Conservation (phyloP, 2,329 filamentous ascomycete species). For the Fusarium anguioides region DNA sequence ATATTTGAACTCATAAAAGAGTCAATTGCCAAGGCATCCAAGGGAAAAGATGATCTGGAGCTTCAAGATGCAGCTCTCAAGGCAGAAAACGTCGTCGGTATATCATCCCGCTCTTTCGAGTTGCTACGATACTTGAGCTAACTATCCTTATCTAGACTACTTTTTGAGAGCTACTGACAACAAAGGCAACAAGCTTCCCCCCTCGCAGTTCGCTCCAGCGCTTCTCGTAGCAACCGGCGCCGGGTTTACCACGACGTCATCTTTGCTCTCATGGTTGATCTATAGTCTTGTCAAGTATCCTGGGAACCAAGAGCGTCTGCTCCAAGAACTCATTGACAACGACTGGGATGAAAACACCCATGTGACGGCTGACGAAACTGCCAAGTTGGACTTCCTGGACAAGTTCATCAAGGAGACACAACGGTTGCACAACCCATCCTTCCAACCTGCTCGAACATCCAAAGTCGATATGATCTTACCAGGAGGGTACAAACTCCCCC, state of each 20-base stretch:
- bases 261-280: conserved; percentile 67
- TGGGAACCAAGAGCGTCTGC: conserved; percentile 65
- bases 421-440: conserved; percentile 68
- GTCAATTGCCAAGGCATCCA: conserved; percentile 51
- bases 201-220: conserved; percentile 32
- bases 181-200: conserved; percentile 64
- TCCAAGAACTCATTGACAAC: conserved; percentile 67
- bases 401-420: conserved; percentile 71
- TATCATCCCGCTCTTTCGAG: too few relatives aligned
- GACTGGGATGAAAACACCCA: conserved; percentile 56
- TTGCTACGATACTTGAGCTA: too few relatives aligned
- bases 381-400: conserved; percentile 63
- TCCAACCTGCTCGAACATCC: conserved; percentile 69
- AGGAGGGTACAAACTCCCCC: conserved; percentile 66
- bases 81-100: conserved; percentile 54
- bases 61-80: conserved; percentile 62
- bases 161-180: too few relatives aligned
- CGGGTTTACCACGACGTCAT: conserved; percentile 70
- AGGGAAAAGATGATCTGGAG: conserved; percentile 52
- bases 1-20: conserved; percentile 53
- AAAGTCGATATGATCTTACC: conserved; percentile 67
- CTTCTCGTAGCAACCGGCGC: conserved; percentile 65
- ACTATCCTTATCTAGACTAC: not conserved
- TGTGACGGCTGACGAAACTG: conserved; percentile 59
- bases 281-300: conserved; percentile 65